These are phyloP conservation scores for Arctium minus DNA, from an alignment of 129 eudicot genomes.

Conservation along the genomic window DNA sequence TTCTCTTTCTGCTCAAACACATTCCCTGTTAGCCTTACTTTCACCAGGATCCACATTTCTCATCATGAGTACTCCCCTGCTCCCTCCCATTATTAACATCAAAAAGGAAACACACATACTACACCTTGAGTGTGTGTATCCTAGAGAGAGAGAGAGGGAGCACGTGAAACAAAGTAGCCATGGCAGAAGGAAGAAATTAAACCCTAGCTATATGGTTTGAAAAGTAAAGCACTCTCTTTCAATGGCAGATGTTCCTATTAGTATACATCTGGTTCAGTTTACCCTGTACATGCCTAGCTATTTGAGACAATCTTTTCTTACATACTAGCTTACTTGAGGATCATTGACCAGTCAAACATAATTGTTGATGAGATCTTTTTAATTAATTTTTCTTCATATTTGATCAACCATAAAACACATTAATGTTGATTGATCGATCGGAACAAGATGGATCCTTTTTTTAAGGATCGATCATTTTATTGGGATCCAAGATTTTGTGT, in stretches of 20 bases:
- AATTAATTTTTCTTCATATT: neutral
- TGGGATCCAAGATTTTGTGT: conserved; percentile 6
- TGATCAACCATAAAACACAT: neutral
- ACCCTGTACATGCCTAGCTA: conserved; percentile 21
- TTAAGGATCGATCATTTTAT: neutral
- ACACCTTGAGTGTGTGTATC: conserved; percentile 33
- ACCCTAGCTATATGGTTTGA: conserved; percentile 9
- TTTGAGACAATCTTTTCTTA: conserved; percentile 7
- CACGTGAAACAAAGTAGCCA: conserved; percentile 32
- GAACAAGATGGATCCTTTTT: conserved; percentile 9
- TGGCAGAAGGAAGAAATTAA: conserved; percentile 7
- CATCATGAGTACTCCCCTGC: conserved; percentile 34
- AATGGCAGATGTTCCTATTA: conserved; percentile 39
- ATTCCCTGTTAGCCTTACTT: conserved; percentile 37
- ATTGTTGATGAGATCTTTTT: neutral
- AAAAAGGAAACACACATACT: conserved; percentile 38
- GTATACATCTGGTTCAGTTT: conserved; percentile 36
- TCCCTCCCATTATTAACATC: conserved; percentile 23
- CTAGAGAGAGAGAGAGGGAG: conserved; percentile 9
- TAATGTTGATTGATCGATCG: neutral
- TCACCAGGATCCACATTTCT: conserved; percentile 39
- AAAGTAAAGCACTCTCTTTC: conserved; percentile 26
- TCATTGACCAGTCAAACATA: conserved; percentile 35
- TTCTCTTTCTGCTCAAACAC: conserved; percentile 37
- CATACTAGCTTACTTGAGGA: neutral